These are phyloP conservation scores for slime mould (Dictyostelium discoideum) DNA, from an alignment of 78 protist genomes.

Conservation along the genomic window dicty_2.7 NC_007090.3:871501-872000, in stretches of 20 bases:
- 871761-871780: not conserved
- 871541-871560: not conserved
- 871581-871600: constrained; percentile 17
- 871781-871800: not conserved
- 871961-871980: constrained; percentile 33
- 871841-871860: not conserved
- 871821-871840: not conserved
- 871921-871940: constrained; percentile 70
- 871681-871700: constrained; percentile 71
- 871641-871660: not conserved
- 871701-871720: constrained; percentile 75
- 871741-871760: not conserved
- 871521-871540: constrained; percentile 18
- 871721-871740: constrained; percentile 61
- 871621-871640: not conserved
- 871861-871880: constrained; percentile 51
- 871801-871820: not conserved
- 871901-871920: constrained; percentile 60
- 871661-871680: not conserved
- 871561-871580: not conserved
- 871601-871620: not conserved
- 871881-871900: constrained; percentile 13
- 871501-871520: not conserved
- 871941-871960: constrained; percentile 20
- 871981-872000: constrained; percentile 37